A percentile compares a stretch with the other conserved stretches of the same genome.
Conservation (phyloP, 768 basidiomycete species). For the Russula sp. region DNA sequence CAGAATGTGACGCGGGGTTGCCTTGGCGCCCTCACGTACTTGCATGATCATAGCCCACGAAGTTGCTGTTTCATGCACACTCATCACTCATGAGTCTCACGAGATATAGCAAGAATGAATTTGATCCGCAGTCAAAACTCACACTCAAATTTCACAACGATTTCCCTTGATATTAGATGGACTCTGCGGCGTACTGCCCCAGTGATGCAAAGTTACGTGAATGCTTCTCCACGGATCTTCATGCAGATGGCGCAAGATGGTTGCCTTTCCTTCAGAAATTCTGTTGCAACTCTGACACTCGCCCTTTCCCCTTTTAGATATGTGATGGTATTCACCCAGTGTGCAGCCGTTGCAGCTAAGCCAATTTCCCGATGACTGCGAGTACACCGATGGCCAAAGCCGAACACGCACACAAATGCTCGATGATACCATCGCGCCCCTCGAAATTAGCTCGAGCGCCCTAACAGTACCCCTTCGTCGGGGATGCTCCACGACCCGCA, state of each 20-base stretch:
- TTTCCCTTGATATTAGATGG: conserved; percentile 1
- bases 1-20: not conserved
- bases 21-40: not conserved
- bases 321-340: conserved; percentile 57
- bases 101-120: conserved; percentile 15
- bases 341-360: conserved; percentile 54
- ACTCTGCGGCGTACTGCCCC: not conserved
- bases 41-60: not conserved
- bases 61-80: not conserved
- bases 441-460: conserved; percentile 35
- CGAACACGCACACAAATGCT: conserved; percentile 51
- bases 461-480: not conserved
- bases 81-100: not conserved
- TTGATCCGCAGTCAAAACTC: not conserved
- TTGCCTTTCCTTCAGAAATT: not conserved
- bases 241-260: conserved; percentile 21
- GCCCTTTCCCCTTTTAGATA: conserved; percentile 36
- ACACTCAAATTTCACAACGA: not conserved
- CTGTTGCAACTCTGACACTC: not conserved
- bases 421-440: conserved; percentile 48
- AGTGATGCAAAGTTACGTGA: not conserved
- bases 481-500: conserved; percentile 22
- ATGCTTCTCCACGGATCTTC: not conserved
- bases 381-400: conserved; percentile 55
- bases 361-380: conserved; percentile 61